Conservation (phyloP, 2,329 filamentous ascomycete species). For the Fusarium verticillioides region DNA sequence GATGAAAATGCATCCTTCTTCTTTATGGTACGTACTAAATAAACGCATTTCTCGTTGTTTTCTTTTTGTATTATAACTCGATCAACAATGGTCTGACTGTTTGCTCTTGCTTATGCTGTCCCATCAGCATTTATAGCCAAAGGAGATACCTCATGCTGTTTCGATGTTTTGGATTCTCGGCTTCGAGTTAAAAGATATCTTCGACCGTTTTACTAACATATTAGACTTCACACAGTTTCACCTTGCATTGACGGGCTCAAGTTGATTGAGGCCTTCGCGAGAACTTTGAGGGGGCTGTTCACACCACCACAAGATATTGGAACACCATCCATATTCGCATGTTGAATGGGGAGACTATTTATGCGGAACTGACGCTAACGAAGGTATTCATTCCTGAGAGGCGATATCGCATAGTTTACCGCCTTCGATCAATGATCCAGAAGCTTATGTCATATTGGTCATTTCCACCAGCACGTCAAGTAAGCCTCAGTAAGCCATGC, state of each 20-base stretch:
- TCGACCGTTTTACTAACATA: too few relatives aligned
- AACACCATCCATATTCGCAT: not conserved
- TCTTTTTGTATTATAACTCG: not conserved
- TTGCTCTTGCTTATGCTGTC: not conserved
- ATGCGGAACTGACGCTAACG: not conserved
- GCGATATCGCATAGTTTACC: not conserved
- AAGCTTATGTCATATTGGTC: conserved; percentile 18
- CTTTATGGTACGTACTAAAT: not conserved
- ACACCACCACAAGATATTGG: not conserved
- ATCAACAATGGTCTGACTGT: not conserved
- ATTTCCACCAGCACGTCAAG: not conserved
- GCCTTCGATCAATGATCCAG: not conserved
- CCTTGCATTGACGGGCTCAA: not conserved
- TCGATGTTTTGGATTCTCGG: not conserved
- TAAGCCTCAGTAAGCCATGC: conserved; percentile 30
- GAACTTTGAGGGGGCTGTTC: not conserved
- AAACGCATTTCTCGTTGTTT: not conserved
- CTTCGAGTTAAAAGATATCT: not conserved
- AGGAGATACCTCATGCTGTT: not conserved
- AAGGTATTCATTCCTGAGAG: not conserved
- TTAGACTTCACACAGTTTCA: not conserved
- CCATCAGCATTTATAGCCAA: not conserved
- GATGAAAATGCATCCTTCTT: not conserved
- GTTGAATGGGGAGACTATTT: not conserved
- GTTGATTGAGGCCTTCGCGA: not conserved